These are phyloP conservation scores for Clarireedia homoeocarpa DNA, from an alignment of 2,329 filamentous ascomycete genomes.

Conservation along the genomic window DNA sequence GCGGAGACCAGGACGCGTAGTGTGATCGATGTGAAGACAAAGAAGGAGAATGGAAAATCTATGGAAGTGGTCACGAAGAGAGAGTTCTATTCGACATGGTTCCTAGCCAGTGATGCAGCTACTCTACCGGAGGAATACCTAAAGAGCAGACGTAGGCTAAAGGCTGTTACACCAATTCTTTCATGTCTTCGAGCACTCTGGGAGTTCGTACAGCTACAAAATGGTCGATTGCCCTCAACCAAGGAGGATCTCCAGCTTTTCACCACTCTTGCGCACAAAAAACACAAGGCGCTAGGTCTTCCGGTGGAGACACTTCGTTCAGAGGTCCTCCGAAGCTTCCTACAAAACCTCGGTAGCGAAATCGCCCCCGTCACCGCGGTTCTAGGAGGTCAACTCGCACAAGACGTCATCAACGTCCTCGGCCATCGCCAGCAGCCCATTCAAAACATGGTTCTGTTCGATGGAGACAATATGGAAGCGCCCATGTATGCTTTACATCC, in stretches of 20 bases:
- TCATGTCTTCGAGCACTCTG: constrained; percentile 85
- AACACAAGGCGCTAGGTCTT: constrained; percentile 66
- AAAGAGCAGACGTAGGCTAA: constrained; percentile 59
- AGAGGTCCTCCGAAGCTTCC: constrained; percentile 72
- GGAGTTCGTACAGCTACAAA: constrained; percentile 64
- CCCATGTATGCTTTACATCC: constrained; percentile 79
- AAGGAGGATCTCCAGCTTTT: constrained; percentile 66
- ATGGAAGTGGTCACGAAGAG: constrained; percentile 86
- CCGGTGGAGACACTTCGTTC: constrained; percentile 59
- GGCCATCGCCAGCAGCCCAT: constrained; percentile 88
- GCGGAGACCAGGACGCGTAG: constrained; percentile 72
- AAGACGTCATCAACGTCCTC: constrained; percentile 95
- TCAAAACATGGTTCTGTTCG: constrained; percentile 89
- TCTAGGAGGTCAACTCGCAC: constrained; percentile 81
- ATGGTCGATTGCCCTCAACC: constrained; percentile 45
- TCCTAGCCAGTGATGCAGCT: constrained; percentile 72
- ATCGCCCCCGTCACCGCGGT: constrained; percentile 82
- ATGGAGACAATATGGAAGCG: constrained; percentile 72
- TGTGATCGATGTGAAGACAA: constrained; percentile 63
- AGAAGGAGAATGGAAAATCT: constrained; percentile 60
- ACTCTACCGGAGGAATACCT: constrained; percentile 62
- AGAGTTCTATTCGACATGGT: constrained; percentile 81
- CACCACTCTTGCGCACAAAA: constrained; percentile 67
- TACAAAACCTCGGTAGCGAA: constrained; percentile 80
- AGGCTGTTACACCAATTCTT: constrained; percentile 73